Evolutionary conservation across 805 yeast species (phyloP).

Genomic region (Ogataea pilisensis): DNA sequence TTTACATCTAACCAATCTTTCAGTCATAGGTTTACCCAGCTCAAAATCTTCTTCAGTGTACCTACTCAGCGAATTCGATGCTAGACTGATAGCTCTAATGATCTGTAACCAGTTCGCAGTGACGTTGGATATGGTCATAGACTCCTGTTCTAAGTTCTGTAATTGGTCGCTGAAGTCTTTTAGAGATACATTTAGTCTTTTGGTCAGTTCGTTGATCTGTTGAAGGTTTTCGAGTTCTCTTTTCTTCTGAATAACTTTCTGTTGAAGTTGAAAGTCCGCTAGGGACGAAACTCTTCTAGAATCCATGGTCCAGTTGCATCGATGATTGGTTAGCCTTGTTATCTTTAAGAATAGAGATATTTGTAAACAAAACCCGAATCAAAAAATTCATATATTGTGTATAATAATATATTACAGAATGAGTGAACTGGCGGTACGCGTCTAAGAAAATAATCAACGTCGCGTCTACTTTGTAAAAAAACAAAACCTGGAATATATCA

Average conservation of each 20-base stretch:
- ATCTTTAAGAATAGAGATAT: too few species aligned
- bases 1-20: conserved; percentile 57
- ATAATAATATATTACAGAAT: too few species aligned
- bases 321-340: too few species aligned
- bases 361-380: too few species aligned
- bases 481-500: too few species aligned
- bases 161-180: conserved; percentile 46
- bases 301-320: conserved; percentile 2
- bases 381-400: too few species aligned
- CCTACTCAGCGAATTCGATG: conserved; percentile 46
- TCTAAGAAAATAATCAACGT: too few species aligned
- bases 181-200: conserved; percentile 41
- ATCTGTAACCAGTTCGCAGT: conserved; percentile 66
- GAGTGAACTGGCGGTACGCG: too few species aligned
- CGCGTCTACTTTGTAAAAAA: too few species aligned
- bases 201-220: conserved; percentile 45
- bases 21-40: conserved; percentile 52
- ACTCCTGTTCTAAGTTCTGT: conserved; percentile 48
- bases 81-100: conserved; percentile 55
- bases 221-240: conserved; percentile 48
- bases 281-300: conserved; percentile 12
- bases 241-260: conserved; percentile 38
- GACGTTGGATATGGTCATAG: conserved; percentile 55
- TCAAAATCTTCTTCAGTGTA: conserved; percentile 42
- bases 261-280: conserved; percentile 17